Percentiles rank a stretch among this genome's conserved stretches.
phyloP scores from a whole-genome alignment of 1,284 basidiomycete species.

The Ganoderma multipileum region DNA sequence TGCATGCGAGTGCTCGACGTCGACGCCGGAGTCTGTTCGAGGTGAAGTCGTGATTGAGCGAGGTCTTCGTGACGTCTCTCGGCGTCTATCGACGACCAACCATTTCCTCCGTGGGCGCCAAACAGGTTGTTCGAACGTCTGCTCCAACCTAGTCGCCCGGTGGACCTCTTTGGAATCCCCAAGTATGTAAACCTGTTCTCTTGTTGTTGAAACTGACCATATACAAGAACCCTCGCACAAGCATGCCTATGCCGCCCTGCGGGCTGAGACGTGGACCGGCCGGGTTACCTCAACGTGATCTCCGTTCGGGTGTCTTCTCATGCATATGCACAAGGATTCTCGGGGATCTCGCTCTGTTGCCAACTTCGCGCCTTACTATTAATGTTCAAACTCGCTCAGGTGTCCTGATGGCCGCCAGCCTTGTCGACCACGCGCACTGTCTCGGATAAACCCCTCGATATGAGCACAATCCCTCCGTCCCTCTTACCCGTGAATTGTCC shows the following conservation, averaged over 20 bases:
- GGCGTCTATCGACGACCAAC: not conserved
- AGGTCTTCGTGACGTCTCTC: not conserved
- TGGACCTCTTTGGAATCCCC: no score
- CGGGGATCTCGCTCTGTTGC: constrained; percentile 15
- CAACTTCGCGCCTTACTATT: not conserved
- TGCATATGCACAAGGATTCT: constrained; percentile 5
- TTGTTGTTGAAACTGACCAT: not conserved
- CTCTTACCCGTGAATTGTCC: constrained; percentile 23
- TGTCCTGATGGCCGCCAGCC: constrained; percentile 1
- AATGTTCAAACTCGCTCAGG: constrained; percentile 16
- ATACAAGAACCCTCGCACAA: not conserved
- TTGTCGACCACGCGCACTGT: constrained; percentile 7
- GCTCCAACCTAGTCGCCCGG: no score
- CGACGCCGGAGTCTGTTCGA: not conserved
- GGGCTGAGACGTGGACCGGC: not conserved
- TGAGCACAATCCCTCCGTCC: constrained; percentile 6
- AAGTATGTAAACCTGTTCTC: not conserved
- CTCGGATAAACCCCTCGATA: constrained; percentile 26
- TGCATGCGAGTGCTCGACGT: constrained; percentile 18
- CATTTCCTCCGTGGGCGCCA: not conserved
- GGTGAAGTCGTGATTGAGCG: not conserved
- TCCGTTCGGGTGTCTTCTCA: not conserved
- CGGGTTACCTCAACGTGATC: not conserved
- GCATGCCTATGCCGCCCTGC: not conserved
- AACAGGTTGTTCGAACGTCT: not conserved